Evolutionary conservation across 2,329 filamentous ascomycete genomes (phyloP), one percentile per base, ranked within the genome.

Genomic region (Exophiala sp.): DNA sequence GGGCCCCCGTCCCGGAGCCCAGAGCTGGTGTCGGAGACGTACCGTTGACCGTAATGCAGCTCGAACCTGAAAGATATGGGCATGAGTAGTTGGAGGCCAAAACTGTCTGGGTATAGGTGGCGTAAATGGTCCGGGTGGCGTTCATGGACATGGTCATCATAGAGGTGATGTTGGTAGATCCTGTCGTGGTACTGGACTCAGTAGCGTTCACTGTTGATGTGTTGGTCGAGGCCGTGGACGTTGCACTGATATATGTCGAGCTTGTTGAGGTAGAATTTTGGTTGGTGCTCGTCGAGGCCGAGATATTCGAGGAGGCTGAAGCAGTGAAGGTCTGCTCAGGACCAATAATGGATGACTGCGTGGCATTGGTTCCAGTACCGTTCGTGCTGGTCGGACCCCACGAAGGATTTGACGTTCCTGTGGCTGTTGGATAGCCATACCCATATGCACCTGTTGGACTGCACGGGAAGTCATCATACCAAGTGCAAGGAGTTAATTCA

Each of bases 281-380:
- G 10, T 12, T n/a, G n/a, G 44, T 40, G 18, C 21, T 32, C 6
- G 48, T 44, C 18, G 14, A 32, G 14, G 38, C 18, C 5, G 46
- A 50, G 9, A 5, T n/a, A 20, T 39, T 50, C 29, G 42, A 42
- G 24, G 46, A 5, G 14, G 8, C 32, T 34, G 55, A 14, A 35
- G 39, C 33, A 14, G 10, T 52, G 7, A 47, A 50, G 21, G 35
- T 41, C 36, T 46, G 47, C 32, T 54, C 52, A 8, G 52, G 52
- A 29, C 52, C 48, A 42, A 46, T 32, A n/a, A 24, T 43, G 36
- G 24, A 32, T 18, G 33, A 21, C 34, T 12, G 29, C 5, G 29
- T 47, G 35, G 32, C 8, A n/a, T 29, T 36, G 12, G 8, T 24
- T 18, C 11, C 18, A 24, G 48, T 45, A 45, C 41, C 52, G 39